Evolutionary conservation across 1,284 basidiomycete genomes (phyloP).

Genomic region (Sporisorium sorghi): DNA sequence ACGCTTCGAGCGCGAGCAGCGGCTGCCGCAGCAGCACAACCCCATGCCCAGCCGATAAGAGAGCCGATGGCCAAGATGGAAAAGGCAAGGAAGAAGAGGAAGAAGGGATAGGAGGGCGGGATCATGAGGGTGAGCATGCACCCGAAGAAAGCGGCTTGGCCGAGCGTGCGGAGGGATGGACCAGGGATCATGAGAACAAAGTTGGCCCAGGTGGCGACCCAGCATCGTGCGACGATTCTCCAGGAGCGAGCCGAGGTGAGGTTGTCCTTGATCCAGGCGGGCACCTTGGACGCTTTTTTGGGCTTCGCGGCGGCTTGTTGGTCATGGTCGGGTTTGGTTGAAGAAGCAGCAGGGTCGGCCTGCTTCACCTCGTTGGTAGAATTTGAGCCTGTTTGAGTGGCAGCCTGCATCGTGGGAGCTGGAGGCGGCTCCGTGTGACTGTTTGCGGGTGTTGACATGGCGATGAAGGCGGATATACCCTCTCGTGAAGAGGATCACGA

Average conservation of each 20-base stretch:
- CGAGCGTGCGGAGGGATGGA: conserved; percentile 52
- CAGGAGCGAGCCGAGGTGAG: conserved; percentile 42
- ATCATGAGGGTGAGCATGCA: conserved; percentile 62
- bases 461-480: too few species aligned
- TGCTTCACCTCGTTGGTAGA: neutral
- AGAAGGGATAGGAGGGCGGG: conserved; percentile 62
- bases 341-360: neutral
- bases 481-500: neutral
- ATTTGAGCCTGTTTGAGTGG: neutral
- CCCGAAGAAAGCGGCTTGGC: conserved; percentile 67
- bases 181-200: conserved; percentile 64
- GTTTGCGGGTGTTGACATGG: conserved; percentile 14
- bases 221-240: conserved; percentile 46
- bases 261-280: conserved; percentile 50
- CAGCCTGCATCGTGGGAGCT: neutral
- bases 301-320: neutral
- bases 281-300: conserved; percentile 24
- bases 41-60: conserved; percentile 80
- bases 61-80: conserved; percentile 75
- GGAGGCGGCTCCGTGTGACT: conserved; percentile 1
- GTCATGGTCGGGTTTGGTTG: neutral
- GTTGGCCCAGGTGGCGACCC: conserved; percentile 65
- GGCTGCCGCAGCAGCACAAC: conserved; percentile 78
- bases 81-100: conserved; percentile 70
- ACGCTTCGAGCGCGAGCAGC: conserved; percentile 75